Base-by-base conservation (phyloP, 1,139 yeast genomes). In the Scheffersomyces stambukii region DNA sequence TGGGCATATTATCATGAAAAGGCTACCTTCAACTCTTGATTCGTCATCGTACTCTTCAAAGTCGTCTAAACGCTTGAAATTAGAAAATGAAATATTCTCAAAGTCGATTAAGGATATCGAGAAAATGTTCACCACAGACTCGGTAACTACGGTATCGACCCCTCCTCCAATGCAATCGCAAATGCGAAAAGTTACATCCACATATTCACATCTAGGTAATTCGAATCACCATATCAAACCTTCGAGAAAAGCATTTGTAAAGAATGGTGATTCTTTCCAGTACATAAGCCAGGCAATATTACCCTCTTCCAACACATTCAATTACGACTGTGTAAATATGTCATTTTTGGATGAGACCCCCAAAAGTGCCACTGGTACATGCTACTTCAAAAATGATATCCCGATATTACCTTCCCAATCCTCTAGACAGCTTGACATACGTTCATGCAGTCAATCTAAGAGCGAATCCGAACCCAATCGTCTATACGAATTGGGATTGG, bases 81-180 rank as follows among this genome's bases (percentile, higher is more conserved):
- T 53, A 18, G 61, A 55, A 31, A 41, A 45, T 27, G 60, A 54
- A 35, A 52, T 54, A 24, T 56, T 54, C 30, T 49, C 53, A 32
- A 54, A 51, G 27, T 46, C 57, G 16, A 50, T 57, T 31, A 43
- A 46, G 29, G 61, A 55, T 30, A 54, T 56, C 18, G 58, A 57
- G 25, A 41, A 41, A 24, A 47, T 56, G 50, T 56, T 54, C 35
- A 40, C 37, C 11, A 25, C 23, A 21, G 33, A 33, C 20, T 17
- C 22, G 4, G 17, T 23, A 10, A 22, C 27, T 8, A 13, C 22
- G n/a, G 29, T 23, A 17, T 17, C 23, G 2, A 16, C 25, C 13
- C 27, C 19, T 17, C 31, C 22, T 14, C 32, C 22, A 17, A 13
- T 9, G 16, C 18, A 27, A 11, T 27, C 10, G 17, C 30, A 7